Evolutionary conservation across 441 rosid species (phyloP).

Genomic region (Mallotus japonicus): DNA sequence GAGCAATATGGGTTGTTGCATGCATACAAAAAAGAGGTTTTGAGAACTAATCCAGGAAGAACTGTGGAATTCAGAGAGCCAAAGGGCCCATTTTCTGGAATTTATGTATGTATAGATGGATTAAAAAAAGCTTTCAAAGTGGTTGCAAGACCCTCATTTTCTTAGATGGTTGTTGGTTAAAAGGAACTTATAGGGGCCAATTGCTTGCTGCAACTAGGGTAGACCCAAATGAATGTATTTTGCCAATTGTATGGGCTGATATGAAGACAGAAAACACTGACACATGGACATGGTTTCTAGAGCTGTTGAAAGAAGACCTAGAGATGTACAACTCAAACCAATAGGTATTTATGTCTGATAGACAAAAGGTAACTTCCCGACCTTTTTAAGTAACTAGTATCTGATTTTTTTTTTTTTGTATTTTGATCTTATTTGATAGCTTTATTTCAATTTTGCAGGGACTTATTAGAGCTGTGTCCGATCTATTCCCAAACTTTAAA

Average conservation of each 20-base stretch:
- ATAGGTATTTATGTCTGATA: no score
- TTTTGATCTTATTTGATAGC: no score
- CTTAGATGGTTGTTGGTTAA: not conserved
- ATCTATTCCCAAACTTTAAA: no score
- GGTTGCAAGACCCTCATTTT: not conserved
- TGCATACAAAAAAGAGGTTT: not conserved
- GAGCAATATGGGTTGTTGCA: not conserved
- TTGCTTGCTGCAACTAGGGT: not conserved
- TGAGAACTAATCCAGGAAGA: not conserved
- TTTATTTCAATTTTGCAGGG: no score
- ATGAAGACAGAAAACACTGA: not conserved
- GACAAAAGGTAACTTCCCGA: no score
- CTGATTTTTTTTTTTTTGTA: no score
- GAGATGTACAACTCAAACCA: no score
- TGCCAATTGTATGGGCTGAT: not conserved
- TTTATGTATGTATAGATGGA: not conserved
- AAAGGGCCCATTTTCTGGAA: not conserved
- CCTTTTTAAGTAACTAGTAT: no score
- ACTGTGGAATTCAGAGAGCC: not conserved
- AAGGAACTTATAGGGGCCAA: not conserved
- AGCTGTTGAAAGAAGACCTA: no score
- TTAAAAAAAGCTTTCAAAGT: not conserved
- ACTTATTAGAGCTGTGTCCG: no score
- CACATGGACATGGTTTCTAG: no score
- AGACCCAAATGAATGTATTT: not conserved